A percentile compares a stretch with the other conserved stretches of the same genome.
phyloP scores from a whole-genome alignment of 1,284 basidiomycete species.

The Leccinum pachyderme region DNA sequence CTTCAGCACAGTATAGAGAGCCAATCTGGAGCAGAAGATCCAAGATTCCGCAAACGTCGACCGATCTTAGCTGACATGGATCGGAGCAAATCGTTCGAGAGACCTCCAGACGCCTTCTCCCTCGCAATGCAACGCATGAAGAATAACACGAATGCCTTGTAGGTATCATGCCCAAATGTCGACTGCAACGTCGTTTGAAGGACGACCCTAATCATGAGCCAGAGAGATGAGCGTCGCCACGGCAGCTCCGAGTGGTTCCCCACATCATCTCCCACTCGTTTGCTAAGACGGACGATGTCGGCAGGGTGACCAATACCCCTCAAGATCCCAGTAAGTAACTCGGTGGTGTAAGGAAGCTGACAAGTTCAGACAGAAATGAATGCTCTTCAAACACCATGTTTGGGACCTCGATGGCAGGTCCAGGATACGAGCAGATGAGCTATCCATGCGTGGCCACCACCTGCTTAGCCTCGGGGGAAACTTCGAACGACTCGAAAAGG shows the following conservation, averaged over 20 bases:
- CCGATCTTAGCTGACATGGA: slow-evolving; percentile 34
- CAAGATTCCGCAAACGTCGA: slow-evolving; percentile 39
- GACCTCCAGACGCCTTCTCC: slow-evolving; percentile 10
- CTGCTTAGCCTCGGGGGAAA: neutral
- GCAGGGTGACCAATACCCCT: neutral
- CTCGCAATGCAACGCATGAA: slow-evolving; percentile 33
- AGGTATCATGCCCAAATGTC: neutral
- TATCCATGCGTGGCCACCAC: neutral
- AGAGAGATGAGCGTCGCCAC: neutral
- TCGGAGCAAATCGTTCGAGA: slow-evolving; percentile 35
- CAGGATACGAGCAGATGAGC: neutral
- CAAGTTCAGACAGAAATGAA: neutral
- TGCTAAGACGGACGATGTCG: neutral
- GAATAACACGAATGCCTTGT: neutral
- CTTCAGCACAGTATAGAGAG: slow-evolving; percentile 10
- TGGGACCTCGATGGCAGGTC: neutral
- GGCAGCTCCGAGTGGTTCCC: neutral
- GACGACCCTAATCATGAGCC: neutral
- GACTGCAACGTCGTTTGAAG: neutral
- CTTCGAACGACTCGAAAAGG: neutral
- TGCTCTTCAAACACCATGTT: neutral
- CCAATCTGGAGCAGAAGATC: slow-evolving; percentile 16
- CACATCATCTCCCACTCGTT: neutral
- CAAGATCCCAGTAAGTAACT: neutral
- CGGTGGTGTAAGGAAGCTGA: neutral